Evolutionary conservation across 169 alveolate species (phyloP), one percentile per base, ranked within the genome.

Genomic region (Nephromyces sp.): DNA sequence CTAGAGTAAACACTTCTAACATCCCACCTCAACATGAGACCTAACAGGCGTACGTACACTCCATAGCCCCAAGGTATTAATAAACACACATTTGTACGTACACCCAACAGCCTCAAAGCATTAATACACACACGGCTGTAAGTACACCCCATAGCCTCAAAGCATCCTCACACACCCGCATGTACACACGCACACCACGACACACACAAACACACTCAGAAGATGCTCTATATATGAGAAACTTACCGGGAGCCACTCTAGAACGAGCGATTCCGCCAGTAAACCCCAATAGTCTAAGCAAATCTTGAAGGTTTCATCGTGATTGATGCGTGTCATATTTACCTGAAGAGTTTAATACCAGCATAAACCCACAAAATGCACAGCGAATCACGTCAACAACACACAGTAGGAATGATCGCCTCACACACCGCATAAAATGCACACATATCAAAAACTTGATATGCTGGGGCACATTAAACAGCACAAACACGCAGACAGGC

Each of bases 281-380:
- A 86, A 81, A 64, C 91, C 95, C 99, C 99, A 97, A 84, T 93
- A 96, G 75, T 96, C 99, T 57, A 92, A 83, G 61, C 98, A 95
- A 15, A 95, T 95, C 74, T 96, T 95, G 80, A 96, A 97, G 15
- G 97, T 93, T 66, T 95, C 98, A 63, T 97, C 99, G 84, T 93
- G 95, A 71, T 86, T 84, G 8, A 78, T 77, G 15, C 24, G 31
- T 33, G 74, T 68, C 62, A 66, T 72, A 35, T n/a, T 62, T n/a
- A 62, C 68, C 68, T 62, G 68, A 21, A 57, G n/a, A 15, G n/a
- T 15, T 43, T 15, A 15, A 62, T 15, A 62, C 68, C 15, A 62
- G 15, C 15, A 62, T 15, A 15, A 15, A n/a, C n/a, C n/a, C n/a
- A n/a, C n/a, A n/a, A n/a, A n/a, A n/a, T n/a, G n/a, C n/a, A n/a